Conservation (phyloP, 192 early-diverging fungal species). For the Coemansia sp. region DNA sequence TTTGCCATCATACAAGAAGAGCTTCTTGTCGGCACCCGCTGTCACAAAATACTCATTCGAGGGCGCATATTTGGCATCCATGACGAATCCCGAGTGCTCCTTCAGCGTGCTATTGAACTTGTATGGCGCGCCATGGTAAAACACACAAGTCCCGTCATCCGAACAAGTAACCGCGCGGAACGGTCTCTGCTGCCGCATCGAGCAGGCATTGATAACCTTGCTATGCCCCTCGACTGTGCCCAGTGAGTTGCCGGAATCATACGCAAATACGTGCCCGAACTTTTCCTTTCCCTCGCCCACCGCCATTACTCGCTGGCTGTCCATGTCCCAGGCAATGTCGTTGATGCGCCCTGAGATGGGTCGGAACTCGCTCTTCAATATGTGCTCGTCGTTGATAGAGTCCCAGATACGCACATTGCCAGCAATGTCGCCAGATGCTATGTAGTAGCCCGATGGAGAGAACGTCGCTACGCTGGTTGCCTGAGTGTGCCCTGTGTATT, state of each 20-base stretch:
- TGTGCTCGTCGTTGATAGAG: conserved; percentile 73
- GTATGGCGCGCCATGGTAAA: conserved; percentile 92
- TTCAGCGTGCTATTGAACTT: conserved; percentile 70
- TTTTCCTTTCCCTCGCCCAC: conserved; percentile 92
- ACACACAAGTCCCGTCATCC: conserved; percentile 88
- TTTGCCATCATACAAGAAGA: conserved; percentile 93
- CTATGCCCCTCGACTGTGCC: conserved; percentile 92
- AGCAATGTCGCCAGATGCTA: conserved; percentile 87
- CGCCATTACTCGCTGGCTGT: conserved; percentile 94
- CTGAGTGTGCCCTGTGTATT: conserved; percentile 82
- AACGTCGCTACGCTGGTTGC: conserved; percentile 85
- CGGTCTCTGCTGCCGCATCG: conserved; percentile 87
- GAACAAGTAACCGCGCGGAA: conserved; percentile 90
- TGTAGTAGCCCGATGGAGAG: conserved; percentile 91
- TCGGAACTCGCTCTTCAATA: conserved; percentile 81
- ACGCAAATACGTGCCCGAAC: conserved; percentile 89
- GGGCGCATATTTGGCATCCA: conserved; percentile 84
- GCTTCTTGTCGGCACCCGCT: conserved; percentile 83
- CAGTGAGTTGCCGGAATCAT: conserved; percentile 85
- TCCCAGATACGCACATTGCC: conserved; percentile 98
- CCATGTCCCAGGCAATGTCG: conserved; percentile 93
- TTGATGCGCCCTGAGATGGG: conserved; percentile 76
- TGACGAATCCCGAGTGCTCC: conserved; percentile 90
- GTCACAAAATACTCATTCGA: conserved; percentile 80
- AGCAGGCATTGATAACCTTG: conserved; percentile 83